phyloP scores from a whole-genome alignment of 306 rosid genomes.

The Casuarina equisetifolia region DNA sequence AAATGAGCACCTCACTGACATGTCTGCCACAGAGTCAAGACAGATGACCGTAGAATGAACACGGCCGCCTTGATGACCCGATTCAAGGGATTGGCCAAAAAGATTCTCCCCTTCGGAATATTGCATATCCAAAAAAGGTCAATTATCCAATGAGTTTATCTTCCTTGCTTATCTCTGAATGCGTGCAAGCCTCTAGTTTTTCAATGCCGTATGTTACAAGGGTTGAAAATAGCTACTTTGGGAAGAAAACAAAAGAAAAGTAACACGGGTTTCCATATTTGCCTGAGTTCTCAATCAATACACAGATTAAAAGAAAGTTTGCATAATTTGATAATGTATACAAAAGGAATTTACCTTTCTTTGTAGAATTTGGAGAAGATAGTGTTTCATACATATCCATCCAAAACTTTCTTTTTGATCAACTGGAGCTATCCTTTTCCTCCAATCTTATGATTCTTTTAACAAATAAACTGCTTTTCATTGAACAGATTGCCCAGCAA shows the following conservation, averaged over 20 bases:
- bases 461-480: neutral
- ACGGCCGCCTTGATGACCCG: neutral
- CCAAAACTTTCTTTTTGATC: neutral
- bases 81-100: neutral
- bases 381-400: neutral
- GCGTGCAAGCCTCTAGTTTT: neutral
- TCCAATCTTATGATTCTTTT: neutral
- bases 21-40: neutral
- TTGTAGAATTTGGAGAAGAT: neutral
- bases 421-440: neutral
- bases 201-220: neutral
- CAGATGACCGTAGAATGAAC: neutral
- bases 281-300: neutral
- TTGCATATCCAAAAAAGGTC: neutral
- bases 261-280: neutral
- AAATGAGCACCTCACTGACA: neutral
- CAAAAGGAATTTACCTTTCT: neutral
- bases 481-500: neutral
- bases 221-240: neutral
- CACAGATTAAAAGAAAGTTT: neutral
- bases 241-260: neutral
- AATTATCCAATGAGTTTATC: neutral
- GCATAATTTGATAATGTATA: neutral
- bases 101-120: neutral
- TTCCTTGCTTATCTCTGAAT: neutral